Percentiles rank a stretch among this genome's conserved stretches.
Evolutionary conservation across 169 alveolate genomes (phyloP).

Genomic region (Toxoplasma gondii): DNA sequence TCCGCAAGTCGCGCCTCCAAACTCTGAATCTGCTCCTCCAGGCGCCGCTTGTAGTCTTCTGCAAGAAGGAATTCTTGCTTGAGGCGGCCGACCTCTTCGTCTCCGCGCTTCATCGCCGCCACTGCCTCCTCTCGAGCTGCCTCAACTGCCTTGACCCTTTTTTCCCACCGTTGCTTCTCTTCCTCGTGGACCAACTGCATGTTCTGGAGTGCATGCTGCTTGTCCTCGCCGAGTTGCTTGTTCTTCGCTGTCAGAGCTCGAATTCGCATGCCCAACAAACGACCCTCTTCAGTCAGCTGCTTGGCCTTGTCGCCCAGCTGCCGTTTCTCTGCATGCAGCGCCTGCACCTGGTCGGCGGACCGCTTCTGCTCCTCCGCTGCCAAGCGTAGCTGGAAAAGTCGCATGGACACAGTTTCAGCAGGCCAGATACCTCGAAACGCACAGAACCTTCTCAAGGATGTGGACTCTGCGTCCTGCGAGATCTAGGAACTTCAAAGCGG

Average conservation of each 20-base stretch:
- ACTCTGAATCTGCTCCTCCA: not conserved
- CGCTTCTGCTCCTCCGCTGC: constrained; percentile 7
- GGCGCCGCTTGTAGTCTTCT: not conserved
- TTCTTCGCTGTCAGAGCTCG: constrained; percentile 29
- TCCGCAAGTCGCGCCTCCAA: not conserved
- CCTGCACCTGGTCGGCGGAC: not conserved
- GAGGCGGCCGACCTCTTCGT: not conserved
- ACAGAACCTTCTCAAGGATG: too few species aligned
- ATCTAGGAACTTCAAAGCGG: too few species aligned
- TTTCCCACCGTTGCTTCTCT: constrained; percentile 1
- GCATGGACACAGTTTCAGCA: too few species aligned
- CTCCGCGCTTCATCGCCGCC: not conserved
- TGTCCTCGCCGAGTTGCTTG: constrained; percentile 17
- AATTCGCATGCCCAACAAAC: constrained; percentile 1
- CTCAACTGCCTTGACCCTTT: not conserved
- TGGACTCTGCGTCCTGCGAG: too few species aligned
- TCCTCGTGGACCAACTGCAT: not conserved
- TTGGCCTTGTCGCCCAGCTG: constrained; percentile 11
- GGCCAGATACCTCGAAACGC: too few species aligned
- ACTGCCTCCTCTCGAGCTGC: not conserved
- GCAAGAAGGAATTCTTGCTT: not conserved
- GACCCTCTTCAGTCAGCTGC: constrained; percentile 20
- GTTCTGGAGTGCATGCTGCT: not conserved
- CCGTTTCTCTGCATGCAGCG: not conserved
- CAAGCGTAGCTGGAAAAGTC: constrained; percentile 15